Evolutionary conservation across 371 early-diverging fungal species (phyloP), one percentile per base, ranked within the genome.

Genomic region (Mortierella sp.): DNA sequence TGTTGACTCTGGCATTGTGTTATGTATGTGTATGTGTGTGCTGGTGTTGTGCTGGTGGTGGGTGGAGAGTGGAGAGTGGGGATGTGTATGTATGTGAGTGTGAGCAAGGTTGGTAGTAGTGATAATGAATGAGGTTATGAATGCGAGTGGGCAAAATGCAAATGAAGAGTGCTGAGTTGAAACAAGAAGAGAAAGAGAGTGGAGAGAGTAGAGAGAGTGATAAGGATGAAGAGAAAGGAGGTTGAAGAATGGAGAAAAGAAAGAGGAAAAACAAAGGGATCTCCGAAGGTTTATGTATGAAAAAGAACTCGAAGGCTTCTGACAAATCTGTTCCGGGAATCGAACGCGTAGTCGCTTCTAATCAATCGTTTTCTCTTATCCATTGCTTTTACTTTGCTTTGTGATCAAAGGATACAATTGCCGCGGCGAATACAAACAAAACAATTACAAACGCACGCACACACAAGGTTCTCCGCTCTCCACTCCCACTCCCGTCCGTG

Each of bases 1-100:
- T 49, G 83, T 86, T 63, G 83, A 75, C 48, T 81, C 85, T 78
- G 81, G 81, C 85, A 78, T 81, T 63, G 29, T 72, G 72, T 44
- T 56, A 35, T 72, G 56, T 41, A 24, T 29, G 48, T 29, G 32
- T 12, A n/a, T n/a, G 76, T 4, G 55, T 71, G 27, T 41, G 55
- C 3, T 8, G 41, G 24, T 68, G 63, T 21, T 10, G 14, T 65
- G 65, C 8, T 18, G 21, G 38, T 3, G 18, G 21, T 21, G 63
- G 14, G 29, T 29, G 35, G 38, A 18, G 35, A 70, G 70, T 70
- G 51, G 35, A 51, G 55, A 72, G 24, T 48, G 51, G 5, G 54
- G 72, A 16, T n/a, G 12, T 43, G 44, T 24, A n/a, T n/a, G 46
- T 7, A 14, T 18, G 44, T 27, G 27, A 6, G 70, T 44, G 27